Conservation (phyloP, 306 rosid genomes). For the Pyrus betulifolia region DNA sequence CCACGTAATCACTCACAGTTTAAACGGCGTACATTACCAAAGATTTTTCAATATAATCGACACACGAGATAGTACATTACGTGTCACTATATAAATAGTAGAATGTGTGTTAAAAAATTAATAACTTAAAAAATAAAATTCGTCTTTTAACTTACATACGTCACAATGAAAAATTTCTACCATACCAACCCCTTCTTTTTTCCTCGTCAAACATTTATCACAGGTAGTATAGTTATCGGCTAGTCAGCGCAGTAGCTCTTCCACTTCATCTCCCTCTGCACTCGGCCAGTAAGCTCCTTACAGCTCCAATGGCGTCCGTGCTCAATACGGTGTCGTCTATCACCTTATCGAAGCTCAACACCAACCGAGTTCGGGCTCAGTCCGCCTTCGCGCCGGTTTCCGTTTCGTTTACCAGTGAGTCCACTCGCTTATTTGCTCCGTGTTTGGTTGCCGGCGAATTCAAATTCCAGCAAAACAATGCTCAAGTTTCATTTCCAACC, state of each 20-base stretch:
- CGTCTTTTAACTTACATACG: accelerated
- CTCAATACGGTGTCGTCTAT: constrained; percentile 34
- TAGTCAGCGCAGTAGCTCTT: constrained; percentile 1
- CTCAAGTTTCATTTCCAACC: neutral
- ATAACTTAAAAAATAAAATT: no score
- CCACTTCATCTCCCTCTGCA: neutral
- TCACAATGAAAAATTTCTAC: no score
- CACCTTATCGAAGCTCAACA: constrained; percentile 17
- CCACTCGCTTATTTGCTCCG: constrained; percentile 7
- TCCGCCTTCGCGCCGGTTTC: constrained; percentile 26
- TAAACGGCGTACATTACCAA: neutral
- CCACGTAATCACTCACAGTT: neutral
- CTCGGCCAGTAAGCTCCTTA: neutral
- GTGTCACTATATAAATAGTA: accelerated
- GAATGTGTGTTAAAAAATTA: accelerated
- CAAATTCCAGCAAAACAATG: neutral
- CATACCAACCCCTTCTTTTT: neutral
- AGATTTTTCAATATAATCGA: no score
- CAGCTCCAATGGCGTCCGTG: constrained; percentile 46
- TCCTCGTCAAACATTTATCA: neutral
- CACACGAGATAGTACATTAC: accelerated
- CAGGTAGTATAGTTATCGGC: constrained; percentile 19
- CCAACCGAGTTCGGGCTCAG: constrained; percentile 24
- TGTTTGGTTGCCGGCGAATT: neutral
- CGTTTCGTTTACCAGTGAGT: constrained; percentile 47